Percentiles rank a stretch among this genome's conserved stretches.
Evolutionary conservation across 306 rosid species (phyloP).

Genomic region (Pyrus pyrifolia): DNA sequence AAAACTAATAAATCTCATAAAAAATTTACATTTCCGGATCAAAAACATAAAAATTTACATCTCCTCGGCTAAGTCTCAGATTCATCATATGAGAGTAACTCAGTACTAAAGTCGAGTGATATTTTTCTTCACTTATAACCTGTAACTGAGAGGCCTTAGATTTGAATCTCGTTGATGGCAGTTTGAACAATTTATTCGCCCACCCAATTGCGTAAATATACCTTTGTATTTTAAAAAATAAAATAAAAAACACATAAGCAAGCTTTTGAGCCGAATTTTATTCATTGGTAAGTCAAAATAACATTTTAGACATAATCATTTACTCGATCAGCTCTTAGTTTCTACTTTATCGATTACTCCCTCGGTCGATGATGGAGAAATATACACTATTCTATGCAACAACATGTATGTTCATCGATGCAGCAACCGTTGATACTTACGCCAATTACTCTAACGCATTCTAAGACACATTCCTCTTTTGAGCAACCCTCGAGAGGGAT

Average conservation of each 20-base stretch:
- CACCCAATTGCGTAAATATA: too few relatives aligned
- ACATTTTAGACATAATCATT: too few relatives aligned
- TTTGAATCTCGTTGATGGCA: too few relatives aligned
- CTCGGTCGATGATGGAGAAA: background rate
- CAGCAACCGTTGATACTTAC: background rate
- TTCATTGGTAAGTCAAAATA: too few relatives aligned
- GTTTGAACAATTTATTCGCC: too few relatives aligned
- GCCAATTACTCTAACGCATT: background rate
- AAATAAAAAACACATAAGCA: background rate
- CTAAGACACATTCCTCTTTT: background rate
- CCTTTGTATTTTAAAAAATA: too few relatives aligned
- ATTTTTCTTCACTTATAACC: too few relatives aligned
- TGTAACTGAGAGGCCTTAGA: too few relatives aligned
- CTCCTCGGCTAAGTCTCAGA: background rate
- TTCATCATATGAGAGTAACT: background rate
- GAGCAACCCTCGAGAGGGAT: background rate
- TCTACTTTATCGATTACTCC: background rate
- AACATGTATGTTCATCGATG: background rate
- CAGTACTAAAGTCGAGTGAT: too few relatives aligned
- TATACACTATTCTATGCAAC: background rate
- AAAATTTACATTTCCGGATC: slow-evolving; percentile 43
- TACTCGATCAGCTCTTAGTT: too few relatives aligned
- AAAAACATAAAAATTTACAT: slow-evolving; percentile 3
- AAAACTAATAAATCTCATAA: slow-evolving; percentile 7
- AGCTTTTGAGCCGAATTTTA: background rate